phyloP scores from a whole-genome alignment of 257 asterid genomes.

The Voacanga thouarsii region DNA sequence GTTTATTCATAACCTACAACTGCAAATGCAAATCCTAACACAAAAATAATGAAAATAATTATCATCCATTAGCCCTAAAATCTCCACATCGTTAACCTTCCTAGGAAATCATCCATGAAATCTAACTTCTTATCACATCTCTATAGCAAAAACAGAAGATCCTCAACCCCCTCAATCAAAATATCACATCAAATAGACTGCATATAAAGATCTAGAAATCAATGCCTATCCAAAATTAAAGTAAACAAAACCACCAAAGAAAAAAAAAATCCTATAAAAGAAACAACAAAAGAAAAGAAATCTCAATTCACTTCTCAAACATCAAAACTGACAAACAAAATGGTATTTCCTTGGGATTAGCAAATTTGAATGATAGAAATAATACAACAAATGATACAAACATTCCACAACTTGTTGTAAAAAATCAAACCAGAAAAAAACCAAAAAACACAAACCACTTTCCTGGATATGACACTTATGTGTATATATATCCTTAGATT shows the following conservation, averaged over 20 bases:
- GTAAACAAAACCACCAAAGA: neutral
- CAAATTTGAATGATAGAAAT: too few species aligned
- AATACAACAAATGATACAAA: too few species aligned
- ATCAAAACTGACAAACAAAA: neutral
- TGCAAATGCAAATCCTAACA: too few species aligned
- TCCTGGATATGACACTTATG: too few species aligned
- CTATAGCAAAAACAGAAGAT: neutral
- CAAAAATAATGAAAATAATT: too few species aligned
- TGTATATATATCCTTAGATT: too few species aligned
- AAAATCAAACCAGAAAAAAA: too few species aligned
- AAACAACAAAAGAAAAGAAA: neutral
- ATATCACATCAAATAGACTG: neutral
- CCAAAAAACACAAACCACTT: too few species aligned
- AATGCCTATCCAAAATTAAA: neutral
- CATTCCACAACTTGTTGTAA: too few species aligned
- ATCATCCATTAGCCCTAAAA: neutral
- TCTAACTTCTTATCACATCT: too few species aligned
- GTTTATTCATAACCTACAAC: too few species aligned
- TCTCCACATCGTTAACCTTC: neutral
- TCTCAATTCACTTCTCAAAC: too few species aligned
- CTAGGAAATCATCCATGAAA: neutral
- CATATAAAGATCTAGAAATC: neutral
- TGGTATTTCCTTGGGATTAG: constrained; percentile 75
- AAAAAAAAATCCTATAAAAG: neutral
- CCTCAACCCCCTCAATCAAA: neutral